Conservation (phyloP, 257 asterid genomes). For the Solanum lycopersicoides region DNA sequence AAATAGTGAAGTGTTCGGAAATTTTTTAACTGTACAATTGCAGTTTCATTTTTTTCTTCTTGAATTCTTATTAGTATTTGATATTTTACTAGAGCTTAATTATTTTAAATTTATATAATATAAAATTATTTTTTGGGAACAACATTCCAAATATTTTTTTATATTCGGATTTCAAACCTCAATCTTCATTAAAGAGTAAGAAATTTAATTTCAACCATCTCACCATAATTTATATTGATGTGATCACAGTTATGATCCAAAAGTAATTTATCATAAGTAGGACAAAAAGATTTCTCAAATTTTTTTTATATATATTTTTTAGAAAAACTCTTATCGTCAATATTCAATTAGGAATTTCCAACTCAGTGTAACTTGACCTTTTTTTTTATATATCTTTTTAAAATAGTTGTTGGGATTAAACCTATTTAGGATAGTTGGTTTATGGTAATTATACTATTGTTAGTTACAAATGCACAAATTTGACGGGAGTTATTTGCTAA, state of each 20-base stretch:
- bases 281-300: background rate
- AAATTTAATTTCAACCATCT: too few relatives aligned
- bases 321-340: background rate
- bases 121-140: background rate
- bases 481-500: background rate
- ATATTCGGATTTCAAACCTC: rapidly evolving
- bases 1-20: background rate
- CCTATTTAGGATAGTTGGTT: background rate
- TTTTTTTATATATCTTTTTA: background rate
- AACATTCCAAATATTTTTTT: too few relatives aligned
- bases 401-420: background rate
- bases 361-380: background rate
- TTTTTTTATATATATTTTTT: too few relatives aligned
- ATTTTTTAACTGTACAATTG: background rate
- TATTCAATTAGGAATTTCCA: background rate
- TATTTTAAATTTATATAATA: too few relatives aligned
- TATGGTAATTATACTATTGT: background rate
- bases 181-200: too few relatives aligned
- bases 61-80: rapidly evolving
- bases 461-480: background rate
- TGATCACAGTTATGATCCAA: too few relatives aligned
- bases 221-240: background rate
- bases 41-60: background rate
- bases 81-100: too few relatives aligned
- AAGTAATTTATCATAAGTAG: background rate